phyloP scores from a whole-genome alignment of 2,329 filamentous ascomycete species.

The Fusarium illudens region DNA sequence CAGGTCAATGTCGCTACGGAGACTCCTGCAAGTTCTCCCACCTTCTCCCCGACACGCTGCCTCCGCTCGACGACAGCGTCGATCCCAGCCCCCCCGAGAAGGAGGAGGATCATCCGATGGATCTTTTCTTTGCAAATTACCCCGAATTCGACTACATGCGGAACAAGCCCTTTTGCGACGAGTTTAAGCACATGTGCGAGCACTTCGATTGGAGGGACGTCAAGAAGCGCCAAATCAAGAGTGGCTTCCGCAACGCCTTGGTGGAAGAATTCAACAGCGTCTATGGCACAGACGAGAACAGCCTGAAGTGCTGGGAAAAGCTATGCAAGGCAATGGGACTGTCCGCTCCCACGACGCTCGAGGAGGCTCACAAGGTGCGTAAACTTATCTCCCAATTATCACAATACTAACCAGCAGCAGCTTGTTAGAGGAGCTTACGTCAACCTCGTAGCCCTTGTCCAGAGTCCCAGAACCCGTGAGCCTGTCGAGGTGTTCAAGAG shows the following conservation, averaged over 20 bases:
- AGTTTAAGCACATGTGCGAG: constrained; percentile 17
- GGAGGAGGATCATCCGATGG: constrained; percentile 1
- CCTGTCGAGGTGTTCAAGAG: constrained; percentile 12
- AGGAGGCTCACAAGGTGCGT: constrained; percentile 13
- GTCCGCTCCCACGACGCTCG: constrained; percentile 2
- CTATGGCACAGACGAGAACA: constrained; percentile 8
- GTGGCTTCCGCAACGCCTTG: constrained; percentile 8
- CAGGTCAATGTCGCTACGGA: background rate
- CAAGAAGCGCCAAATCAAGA: background rate
- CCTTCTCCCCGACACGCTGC: background rate
- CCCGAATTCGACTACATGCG: constrained; percentile 6
- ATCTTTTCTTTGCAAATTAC: constrained; percentile 18
- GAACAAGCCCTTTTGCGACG: constrained; percentile 1
- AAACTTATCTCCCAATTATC: rapidly evolving
- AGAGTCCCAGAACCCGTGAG: background rate
- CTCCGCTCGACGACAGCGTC: background rate
- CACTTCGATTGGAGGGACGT: background rate
- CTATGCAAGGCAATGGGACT: constrained; percentile 18
- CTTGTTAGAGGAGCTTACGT: constrained; percentile 9
- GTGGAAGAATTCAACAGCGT: constrained; percentile 13
- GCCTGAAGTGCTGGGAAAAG: constrained; percentile 14
- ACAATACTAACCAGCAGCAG: background rate
- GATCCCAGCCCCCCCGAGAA: background rate
- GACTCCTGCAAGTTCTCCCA: constrained; percentile 11
- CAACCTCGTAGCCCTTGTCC: constrained; percentile 22